Base-by-base conservation (phyloP, 2,329 filamentous ascomycete genomes). In the Lachnellula occidentalis region DNA sequence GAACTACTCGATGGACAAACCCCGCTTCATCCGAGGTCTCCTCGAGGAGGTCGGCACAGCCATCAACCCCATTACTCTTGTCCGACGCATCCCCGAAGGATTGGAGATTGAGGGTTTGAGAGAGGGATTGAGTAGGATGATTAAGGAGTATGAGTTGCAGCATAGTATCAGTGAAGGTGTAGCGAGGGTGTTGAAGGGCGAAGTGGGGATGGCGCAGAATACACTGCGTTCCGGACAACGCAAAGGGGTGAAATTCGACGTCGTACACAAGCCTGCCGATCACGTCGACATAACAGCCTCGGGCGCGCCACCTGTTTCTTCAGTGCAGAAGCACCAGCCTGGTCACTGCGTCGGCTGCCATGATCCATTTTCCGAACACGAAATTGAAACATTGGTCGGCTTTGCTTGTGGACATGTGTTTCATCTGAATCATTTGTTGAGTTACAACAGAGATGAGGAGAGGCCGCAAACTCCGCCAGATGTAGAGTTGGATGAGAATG, bases 1-100 rank as follows among this genome's bases (percentile, higher is more conserved):
- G 5, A 85, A 92, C 63, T 97, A 97, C 71, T 92, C 88, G 57
- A 97, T 99, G 94, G 91, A 96, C 73, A 96, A 96, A 67, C 94
- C 94, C 1, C 83, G 83, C 41, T 99, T 99, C 73, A 97, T 99
- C 62, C 86, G 90, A 12, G 92, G 89, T 0, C 76, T 99, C 3
- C 81, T 99, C 0, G 90, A 96, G 66, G 90, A 97, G 73, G 92
- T 96, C 1, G 94, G 94, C 36, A 97, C 92, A 1, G 84, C 90
- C 1, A 94, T 99, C 66, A 86, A 97, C 66, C 94, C 94, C 0
- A 92, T 97, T 58, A 88, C 87, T 15, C 81, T 99, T 3, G 90
- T 99, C 5, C 81, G 88, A 14, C 83, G 92, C 5, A 99, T 99
- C 27, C 94, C 94, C 0, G 90, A 95, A 66, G 92, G 94, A 0